These are phyloP conservation scores for Tulasnella sp. DNA, from an alignment of 768 basidiomycete genomes.

Conservation along the genomic window DNA sequence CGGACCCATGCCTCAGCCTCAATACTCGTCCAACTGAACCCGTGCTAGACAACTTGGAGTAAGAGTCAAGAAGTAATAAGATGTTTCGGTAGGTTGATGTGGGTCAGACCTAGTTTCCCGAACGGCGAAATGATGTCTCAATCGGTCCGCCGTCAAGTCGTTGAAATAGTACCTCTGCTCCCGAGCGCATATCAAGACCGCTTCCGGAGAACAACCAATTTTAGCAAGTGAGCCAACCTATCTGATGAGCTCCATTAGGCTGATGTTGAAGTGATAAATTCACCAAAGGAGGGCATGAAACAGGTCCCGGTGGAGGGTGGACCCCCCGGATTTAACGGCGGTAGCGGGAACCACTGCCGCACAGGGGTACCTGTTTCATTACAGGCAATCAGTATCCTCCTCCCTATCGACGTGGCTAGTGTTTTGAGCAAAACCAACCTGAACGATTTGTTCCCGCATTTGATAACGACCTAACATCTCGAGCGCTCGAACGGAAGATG, in stretches of 20 bases:
- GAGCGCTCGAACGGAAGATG: too few relatives aligned
- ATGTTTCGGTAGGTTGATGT: background rate
- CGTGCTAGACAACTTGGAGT: background rate
- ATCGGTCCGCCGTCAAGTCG: background rate
- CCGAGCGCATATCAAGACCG: background rate
- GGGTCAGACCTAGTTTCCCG: background rate
- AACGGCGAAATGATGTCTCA: constrained; percentile 5
- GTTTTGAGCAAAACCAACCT: too few relatives aligned
- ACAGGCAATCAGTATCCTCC: too few relatives aligned
- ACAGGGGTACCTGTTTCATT: too few relatives aligned
- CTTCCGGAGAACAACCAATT: background rate
- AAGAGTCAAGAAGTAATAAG: background rate
- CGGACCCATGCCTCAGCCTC: background rate
- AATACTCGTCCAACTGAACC: background rate
- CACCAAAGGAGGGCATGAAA: too few relatives aligned
- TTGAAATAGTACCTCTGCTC: background rate
- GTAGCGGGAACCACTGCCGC: too few relatives aligned
- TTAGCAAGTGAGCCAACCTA: background rate
- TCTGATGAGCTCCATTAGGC: background rate
- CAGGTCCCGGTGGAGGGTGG: too few relatives aligned
- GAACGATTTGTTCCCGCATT: too few relatives aligned
- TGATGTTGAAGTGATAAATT: background rate
- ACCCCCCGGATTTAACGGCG: too few relatives aligned
- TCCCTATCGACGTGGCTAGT: too few relatives aligned
- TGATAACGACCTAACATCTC: too few relatives aligned